Evolutionary conservation across 2,329 filamentous ascomycete species (phyloP).

Genomic region (Lecanicillium sp.): DNA sequence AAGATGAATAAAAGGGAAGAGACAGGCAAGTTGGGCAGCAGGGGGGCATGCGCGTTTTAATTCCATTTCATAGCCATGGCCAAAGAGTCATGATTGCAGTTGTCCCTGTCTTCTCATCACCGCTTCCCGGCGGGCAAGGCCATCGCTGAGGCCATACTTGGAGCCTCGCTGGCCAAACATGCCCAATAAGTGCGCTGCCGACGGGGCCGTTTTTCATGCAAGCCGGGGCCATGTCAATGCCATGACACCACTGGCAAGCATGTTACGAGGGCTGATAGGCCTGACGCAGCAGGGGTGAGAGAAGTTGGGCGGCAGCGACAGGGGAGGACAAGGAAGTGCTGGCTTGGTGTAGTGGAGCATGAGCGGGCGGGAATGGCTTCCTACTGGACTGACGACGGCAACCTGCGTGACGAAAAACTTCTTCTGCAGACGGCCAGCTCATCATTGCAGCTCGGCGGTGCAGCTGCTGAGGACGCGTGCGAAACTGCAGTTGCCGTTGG

Average conservation of each 20-base stretch:
- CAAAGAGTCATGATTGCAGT: background rate
- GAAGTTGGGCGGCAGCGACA: background rate
- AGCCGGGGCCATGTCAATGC: conserved; percentile 7
- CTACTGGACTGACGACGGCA: conserved; percentile 3
- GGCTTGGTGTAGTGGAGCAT: conserved; percentile 7
- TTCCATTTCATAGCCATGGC: conserved; percentile 10
- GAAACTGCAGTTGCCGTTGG: conserved; percentile 2
- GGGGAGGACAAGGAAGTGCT: no score
- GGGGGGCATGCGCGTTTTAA: conserved; percentile 33
- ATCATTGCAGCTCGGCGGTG: conserved; percentile 9
- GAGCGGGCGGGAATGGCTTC: background rate
- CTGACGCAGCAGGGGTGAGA: background rate
- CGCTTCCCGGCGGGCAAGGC: no score
- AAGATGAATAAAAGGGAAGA: conserved; percentile 28
- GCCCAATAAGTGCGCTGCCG: conserved; percentile 7
- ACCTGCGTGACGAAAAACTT: conserved; percentile 6
- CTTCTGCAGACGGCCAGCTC: conserved; percentile 9
- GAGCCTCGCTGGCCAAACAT: background rate
- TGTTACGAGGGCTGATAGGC: conserved; percentile 2
- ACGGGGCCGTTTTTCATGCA: conserved; percentile 4
- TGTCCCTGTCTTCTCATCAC: conserved; percentile 6
- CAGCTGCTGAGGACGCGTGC: conserved; percentile 3
- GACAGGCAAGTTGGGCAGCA: conserved; percentile 27
- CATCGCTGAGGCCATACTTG: background rate
- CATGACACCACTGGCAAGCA: conserved; percentile 4